Evolutionary conservation across 108 stramenopile species (phyloP).

Genomic region (Skeletonema menzelii): DNA sequence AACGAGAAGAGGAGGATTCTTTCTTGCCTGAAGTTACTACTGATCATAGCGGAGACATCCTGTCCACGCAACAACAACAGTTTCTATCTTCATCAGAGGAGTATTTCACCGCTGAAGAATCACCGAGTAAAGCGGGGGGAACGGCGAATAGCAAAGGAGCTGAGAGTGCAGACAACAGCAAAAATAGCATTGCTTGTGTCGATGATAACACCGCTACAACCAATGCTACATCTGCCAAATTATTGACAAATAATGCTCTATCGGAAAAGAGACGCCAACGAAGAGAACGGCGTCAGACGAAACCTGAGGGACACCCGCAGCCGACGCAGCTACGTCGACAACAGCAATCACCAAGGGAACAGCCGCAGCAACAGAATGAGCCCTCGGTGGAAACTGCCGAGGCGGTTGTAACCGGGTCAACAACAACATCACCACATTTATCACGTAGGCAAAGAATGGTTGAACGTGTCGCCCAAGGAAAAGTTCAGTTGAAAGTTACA

Average conservation of each 20-base stretch:
- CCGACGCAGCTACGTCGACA: not conserved
- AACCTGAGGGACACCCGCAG: not conserved
- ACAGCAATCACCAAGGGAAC: not conserved
- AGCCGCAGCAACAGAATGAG: not conserved
- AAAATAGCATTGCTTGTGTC: not conserved
- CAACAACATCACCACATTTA: not conserved
- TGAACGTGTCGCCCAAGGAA: conserved; percentile 10
- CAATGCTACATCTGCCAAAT: not conserved
- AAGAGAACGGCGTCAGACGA: not conserved
- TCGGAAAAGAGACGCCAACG: not conserved
- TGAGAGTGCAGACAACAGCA: not conserved
- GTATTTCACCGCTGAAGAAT: not conserved
- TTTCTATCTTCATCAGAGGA: not conserved
- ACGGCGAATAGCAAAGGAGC: not conserved
- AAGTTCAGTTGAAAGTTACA: conserved; percentile 1
- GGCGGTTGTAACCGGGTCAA: not conserved
- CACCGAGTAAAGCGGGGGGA: not conserved
- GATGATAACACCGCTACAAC: not conserved
- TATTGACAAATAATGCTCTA: not conserved
- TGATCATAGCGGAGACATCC: not conserved
- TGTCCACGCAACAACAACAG: not conserved
- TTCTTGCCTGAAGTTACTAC: not conserved
- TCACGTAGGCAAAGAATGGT: conserved; percentile 3
- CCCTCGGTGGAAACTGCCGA: not conserved
- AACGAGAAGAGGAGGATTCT: no score